Evolutionary conservation across 2,329 filamentous ascomycete genomes (phyloP).

Genomic region (Delphinella strobiligena): DNA sequence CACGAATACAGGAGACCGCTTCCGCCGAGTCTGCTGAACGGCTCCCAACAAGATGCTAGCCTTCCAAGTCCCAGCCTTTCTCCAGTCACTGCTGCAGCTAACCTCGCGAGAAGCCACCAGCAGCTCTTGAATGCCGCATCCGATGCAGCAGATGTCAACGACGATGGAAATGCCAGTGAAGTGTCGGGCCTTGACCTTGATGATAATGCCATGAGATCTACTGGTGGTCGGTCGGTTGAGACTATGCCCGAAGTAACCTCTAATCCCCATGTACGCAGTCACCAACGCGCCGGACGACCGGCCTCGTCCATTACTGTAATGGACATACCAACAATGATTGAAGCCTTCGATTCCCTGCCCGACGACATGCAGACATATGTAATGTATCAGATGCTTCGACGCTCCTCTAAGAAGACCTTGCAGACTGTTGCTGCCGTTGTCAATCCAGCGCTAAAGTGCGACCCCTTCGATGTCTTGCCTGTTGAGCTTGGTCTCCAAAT

Average conservation of each 20-base stretch:
- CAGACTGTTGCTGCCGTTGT: constrained; percentile 84
- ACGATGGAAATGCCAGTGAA: constrained; percentile 19
- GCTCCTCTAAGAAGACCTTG: constrained; percentile 77
- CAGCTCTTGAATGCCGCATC: constrained; percentile 6
- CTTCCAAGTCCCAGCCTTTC: constrained; percentile 90
- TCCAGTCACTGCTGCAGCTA: constrained; percentile 71
- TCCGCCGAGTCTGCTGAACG: constrained; percentile 49
- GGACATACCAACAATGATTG: constrained; percentile 76
- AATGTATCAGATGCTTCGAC: constrained; percentile 87
- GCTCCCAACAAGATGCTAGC: constrained; percentile 74
- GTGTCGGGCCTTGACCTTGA: constrained; percentile 22
- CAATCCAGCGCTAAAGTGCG: constrained; percentile 87
- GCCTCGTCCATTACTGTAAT: constrained; percentile 34
- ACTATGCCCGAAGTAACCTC: neutral
- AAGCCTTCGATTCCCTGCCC: constrained; percentile 83
- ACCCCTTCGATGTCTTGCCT: constrained; percentile 76
- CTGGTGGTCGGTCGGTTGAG: neutral
- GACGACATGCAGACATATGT: constrained; percentile 87
- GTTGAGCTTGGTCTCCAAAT: constrained; percentile 80
- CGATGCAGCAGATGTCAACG: constrained; percentile 11
- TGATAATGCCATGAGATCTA: constrained; percentile 11
- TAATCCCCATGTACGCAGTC: neutral
- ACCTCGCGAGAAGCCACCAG: constrained; percentile 27
- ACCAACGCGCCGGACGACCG: neutral
- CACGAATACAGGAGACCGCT: constrained; percentile 13